Base-by-base conservation (phyloP, 2,329 filamentous ascomycete genomes). In the Plenodomus tracheiphilus region DNA sequence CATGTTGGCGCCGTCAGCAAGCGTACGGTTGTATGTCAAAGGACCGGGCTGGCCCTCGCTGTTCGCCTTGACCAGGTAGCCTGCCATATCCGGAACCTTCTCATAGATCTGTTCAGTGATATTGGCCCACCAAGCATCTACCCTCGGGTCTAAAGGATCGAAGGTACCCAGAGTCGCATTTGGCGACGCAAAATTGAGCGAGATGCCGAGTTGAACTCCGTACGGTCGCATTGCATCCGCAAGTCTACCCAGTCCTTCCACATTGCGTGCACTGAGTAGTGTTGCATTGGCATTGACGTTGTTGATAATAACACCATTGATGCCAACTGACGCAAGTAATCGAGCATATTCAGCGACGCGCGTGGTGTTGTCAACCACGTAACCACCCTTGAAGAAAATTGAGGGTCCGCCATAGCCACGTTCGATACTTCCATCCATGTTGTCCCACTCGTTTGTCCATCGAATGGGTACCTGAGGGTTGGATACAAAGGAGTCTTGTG, bases 381-480 rank as follows among this genome's bases (percentile, higher is more conserved):
- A 64, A 41, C 81, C 84, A 43, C 83, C 72, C 39, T 75, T 70
- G 69, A 88, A 89, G 72, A 88, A 89, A 46, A 89, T 86, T 0
- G 85, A 89, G 0, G 77, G 72, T 0, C 87, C 86, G 3, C 78
- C 86, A 57, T 86, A 89, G 16, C 86, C 86, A 44, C 86, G 76
- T 65, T 89, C 86, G 38, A 89, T 84, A 35, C 78, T 83, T 11
- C 85, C 80, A 49, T 86, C 80, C 65, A 89, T 74, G 56, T 89
- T 88, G 64, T 89, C 85, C 86, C 86, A 89, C 56, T 89, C 81
- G 61, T 89, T 89, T 0, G 83, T 80, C 86, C 86, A 89, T 54
- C 86, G 79, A 36, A 89, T 80, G 0, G 81, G 81, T 0, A 81
- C 83, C 47, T 79, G 76, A 0, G 85, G 85, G 54, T 81, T 86